Evolutionary conservation across 176 grass and related monocot genomes (phyloP).

Genomic region (maize (Zea mays)): Zm-B73-REFERENCE-NAM-5.0 NC_050101.1:79727501-79728000

Average conservation of each 20-base stretch:
- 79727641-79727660: conserved; percentile 66
- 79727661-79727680: conserved; percentile 61
- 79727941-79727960: neutral
- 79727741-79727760: conserved; percentile 59
- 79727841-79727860: conserved; percentile 89
- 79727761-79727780: conserved; percentile 67
- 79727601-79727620: neutral
- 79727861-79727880: conserved; percentile 77
- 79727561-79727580: conserved; percentile 67
- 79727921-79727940: neutral
- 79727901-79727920: conserved; percentile 57
- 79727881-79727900: conserved; percentile 61
- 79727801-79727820: conserved; percentile 53
- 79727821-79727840: conserved; percentile 87
- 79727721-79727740: conserved; percentile 63
- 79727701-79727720: conserved; percentile 61
- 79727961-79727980: conserved; percentile 61
- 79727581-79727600: conserved; percentile 29
- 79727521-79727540: conserved; percentile 44
- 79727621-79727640: conserved; percentile 54
- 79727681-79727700: conserved; percentile 58
- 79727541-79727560: conserved; percentile 54
- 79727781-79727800: conserved; percentile 72
- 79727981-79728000: conserved; percentile 47
- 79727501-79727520: conserved; percentile 66